phyloP scores from a whole-genome alignment of 2,329 filamentous ascomycete genomes.

The Rutstroemia sp. region DNA sequence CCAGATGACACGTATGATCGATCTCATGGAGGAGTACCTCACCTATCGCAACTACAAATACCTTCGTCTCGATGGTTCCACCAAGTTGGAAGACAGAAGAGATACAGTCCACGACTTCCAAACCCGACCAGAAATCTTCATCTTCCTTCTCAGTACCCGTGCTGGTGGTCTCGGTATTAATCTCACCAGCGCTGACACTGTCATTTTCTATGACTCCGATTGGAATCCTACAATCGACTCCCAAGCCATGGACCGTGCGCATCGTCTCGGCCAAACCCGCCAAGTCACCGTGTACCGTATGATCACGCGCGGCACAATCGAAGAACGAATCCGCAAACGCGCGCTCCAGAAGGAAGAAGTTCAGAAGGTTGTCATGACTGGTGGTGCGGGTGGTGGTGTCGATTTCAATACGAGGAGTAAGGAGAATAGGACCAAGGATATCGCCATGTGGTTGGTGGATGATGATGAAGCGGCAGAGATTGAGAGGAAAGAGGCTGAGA shows the following conservation, averaged over 20 bases:
- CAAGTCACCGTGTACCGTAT: slow-evolving; percentile 97
- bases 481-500: slow-evolving; percentile 83
- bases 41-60: slow-evolving; percentile 99
- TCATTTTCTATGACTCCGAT: slow-evolving; percentile 99
- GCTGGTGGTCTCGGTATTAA: slow-evolving; percentile 98
- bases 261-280: slow-evolving; percentile 90
- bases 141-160: slow-evolving; percentile 92
- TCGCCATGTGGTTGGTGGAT: slow-evolving; percentile 97
- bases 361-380: slow-evolving; percentile 91
- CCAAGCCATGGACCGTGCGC: slow-evolving; percentile 97
- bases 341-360: slow-evolving; percentile 98
- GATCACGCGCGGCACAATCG: slow-evolving; percentile 93
- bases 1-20: slow-evolving; percentile 99
- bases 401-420: slow-evolving; percentile 91
- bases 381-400: slow-evolving; percentile 73
- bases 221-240: slow-evolving; percentile 99
- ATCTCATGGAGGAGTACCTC: slow-evolving; percentile 97
- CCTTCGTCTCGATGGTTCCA: slow-evolving; percentile 91
- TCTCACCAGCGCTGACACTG: slow-evolving; percentile 88
- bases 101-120: slow-evolving; percentile 98
- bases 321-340: slow-evolving; percentile 95
- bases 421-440: slow-evolving; percentile 94
- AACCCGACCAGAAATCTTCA: slow-evolving; percentile 86
- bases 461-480: slow-evolving; percentile 94
- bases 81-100: slow-evolving; percentile 91